phyloP scores from a whole-genome alignment of 345 rosid genomes.

The Salix udensis region DNA sequence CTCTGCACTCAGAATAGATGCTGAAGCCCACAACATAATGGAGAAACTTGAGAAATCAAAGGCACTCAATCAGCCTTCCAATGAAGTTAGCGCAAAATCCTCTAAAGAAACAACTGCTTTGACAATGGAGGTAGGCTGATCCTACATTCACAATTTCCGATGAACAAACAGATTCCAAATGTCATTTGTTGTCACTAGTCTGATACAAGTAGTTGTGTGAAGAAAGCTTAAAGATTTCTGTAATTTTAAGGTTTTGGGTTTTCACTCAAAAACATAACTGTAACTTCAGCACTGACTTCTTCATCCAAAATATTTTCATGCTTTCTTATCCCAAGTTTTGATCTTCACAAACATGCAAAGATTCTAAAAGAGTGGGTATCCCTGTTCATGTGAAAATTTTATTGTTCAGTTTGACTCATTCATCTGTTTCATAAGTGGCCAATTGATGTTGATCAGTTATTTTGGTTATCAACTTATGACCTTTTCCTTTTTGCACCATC shows the following conservation, averaged over 20 bases:
- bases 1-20: slow-evolving; percentile 82
- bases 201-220: background rate
- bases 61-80: slow-evolving; percentile 29
- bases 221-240: background rate
- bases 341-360: background rate
- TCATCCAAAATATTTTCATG: background rate
- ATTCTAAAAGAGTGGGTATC: background rate
- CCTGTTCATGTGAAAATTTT: background rate
- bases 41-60: slow-evolving; percentile 56
- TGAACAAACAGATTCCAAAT: background rate
- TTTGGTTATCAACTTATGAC: background rate
- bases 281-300: no score
- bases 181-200: background rate
- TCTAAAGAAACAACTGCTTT: slow-evolving; percentile 35
- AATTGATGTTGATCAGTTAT: background rate
- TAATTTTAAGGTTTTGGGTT: background rate
- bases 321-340: background rate
- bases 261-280: background rate
- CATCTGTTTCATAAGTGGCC: background rate
- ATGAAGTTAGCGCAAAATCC: slow-evolving; percentile 34
- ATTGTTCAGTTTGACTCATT: background rate
- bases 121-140: slow-evolving; percentile 47
- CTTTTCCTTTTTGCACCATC: background rate
- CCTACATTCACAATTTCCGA: background rate
- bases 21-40: slow-evolving; percentile 58